A percentile compares a stretch with the other conserved stretches of the same genome.
These are phyloP conservation scores for Cytospora piceae DNA, from an alignment of 2,329 filamentous ascomycete genomes.

Conservation along the genomic window DNA sequence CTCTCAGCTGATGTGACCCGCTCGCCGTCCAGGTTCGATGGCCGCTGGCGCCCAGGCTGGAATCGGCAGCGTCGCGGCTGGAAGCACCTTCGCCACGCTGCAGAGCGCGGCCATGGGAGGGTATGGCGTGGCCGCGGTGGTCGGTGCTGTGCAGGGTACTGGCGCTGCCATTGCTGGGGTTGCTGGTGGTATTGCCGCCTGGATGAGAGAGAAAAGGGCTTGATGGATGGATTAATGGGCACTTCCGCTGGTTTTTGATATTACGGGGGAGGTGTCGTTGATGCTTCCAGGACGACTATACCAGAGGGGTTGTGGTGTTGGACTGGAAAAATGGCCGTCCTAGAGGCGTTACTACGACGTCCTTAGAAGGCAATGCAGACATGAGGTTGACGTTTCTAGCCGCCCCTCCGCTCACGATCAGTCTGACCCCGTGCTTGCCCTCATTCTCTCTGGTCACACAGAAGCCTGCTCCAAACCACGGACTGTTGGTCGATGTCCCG, in stretches of 20 bases:
- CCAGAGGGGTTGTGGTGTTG: neutral
- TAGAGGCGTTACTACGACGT: neutral
- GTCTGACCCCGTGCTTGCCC: neutral
- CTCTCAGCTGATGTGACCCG: neutral
- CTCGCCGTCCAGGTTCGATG: conserved; percentile 31
- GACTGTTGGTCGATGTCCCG: neutral
- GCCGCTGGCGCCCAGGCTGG: conserved; percentile 31
- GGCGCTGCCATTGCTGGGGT: conserved; percentile 19
- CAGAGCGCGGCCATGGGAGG: conserved; percentile 36
- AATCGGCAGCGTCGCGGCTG: conserved; percentile 31
- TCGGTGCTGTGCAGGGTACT: conserved; percentile 21
- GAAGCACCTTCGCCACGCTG: conserved; percentile 32
- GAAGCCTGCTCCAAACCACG: neutral
- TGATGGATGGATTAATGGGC: neutral
- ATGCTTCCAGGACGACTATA: neutral
- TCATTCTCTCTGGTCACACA: neutral
- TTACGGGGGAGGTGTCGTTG: neutral
- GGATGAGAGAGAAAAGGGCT: neutral
- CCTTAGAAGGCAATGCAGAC: neutral
- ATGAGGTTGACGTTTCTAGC: neutral
- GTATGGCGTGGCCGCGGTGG: conserved; percentile 29
- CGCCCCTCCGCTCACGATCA: neutral
- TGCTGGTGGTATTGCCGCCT: conserved; percentile 15
- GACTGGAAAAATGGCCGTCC: neutral
- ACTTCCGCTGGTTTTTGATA: neutral